Base-by-base conservation (phyloP, 2,329 filamentous ascomycete species). In the Aspergillus viridinutans region DNA sequence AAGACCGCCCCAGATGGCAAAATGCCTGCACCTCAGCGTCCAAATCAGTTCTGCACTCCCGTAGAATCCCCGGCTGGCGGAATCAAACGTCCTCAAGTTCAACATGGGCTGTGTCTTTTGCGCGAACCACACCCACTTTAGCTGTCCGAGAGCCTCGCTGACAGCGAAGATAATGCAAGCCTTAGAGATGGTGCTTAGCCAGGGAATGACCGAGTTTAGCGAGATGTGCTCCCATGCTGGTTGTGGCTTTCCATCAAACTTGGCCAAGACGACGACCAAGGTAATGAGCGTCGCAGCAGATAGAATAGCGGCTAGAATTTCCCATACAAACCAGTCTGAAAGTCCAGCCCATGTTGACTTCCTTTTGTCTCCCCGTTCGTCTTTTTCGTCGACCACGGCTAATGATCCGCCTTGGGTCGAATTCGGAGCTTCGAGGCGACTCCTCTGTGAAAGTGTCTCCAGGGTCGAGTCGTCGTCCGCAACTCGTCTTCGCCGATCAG, bases 41-140 rank as follows among this genome's bases (percentile, higher is more conserved):
- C 60, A 64, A n/a, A 62, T 32, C 26, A 64, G 43, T 14, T 50
- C 48, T 8, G 49, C 20, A 26, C 60, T 60, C 1, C 61, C 60
- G n/a, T 35, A 58, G 6, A 58, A 26, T 1, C 58, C 60, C 3
- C 60, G 54, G 28, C 60, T 64, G 2, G 61, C 60, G 0, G 50
- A 54, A 47, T 64, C 61, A 42, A 62, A 64, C 1, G 32, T 21
- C 3, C 45, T 21, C 4, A 64, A 47, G 43, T 62, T 40, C 2
- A 12, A 28, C 7, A 62, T 20, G 1, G 61, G 56, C 12, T 51
- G 58, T 0, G 8, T 25, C 35, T 43, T 47, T 35, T 58, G 58
- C 6, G 55, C 32, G 26, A 62, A 61, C 61, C 61, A 64, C 4
- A 61, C 58, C 61, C 60, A 64, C 40, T 64, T 64, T 4, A 58